Evolutionary conservation across 306 rosid species (phyloP).

Genomic region (Pachyrhizus erosus): DNA sequence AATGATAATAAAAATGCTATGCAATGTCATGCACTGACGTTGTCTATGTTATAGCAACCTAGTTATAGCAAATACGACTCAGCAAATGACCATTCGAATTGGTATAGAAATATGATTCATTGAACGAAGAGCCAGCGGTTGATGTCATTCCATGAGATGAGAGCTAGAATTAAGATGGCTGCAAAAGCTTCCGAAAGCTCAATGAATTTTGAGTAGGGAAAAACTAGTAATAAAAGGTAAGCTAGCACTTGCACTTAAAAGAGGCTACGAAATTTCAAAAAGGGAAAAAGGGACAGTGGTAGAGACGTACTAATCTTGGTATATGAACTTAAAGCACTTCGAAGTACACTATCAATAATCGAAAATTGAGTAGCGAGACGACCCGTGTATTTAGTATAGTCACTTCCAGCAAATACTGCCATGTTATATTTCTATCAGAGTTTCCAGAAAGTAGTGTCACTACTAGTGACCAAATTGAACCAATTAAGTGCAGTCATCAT

Average conservation of each 20-base stretch:
- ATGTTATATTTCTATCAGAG: neutral
- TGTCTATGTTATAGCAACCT: conserved; percentile 1
- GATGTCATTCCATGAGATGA: conserved; percentile 43
- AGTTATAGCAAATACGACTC: conserved; percentile 28
- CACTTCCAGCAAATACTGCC: conserved; percentile 44
- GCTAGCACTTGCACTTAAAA: conserved; percentile 53
- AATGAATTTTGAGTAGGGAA: conserved; percentile 12
- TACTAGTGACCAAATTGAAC: neutral
- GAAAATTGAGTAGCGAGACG: conserved; percentile 37
- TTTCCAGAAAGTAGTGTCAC: conserved; percentile 8
- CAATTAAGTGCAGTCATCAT: conserved; percentile 30
- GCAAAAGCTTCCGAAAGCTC: conserved; percentile 30
- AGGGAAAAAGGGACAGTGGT: conserved; percentile 43
- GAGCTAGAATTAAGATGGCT: conserved; percentile 26
- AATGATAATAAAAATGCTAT: conserved; percentile 1
- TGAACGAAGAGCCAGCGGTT: conserved; percentile 42
- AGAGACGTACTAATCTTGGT: conserved; percentile 48
- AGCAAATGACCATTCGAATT: conserved; percentile 45
- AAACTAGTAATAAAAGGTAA: conserved; percentile 29
- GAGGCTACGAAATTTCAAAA: conserved; percentile 61
- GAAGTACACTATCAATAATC: conserved; percentile 36
- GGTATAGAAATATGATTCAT: conserved; percentile 31
- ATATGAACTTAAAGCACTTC: conserved; percentile 37
- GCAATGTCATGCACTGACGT: conserved; percentile 40
- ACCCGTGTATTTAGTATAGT: conserved; percentile 35